These are phyloP conservation scores for Neonectria neomacrospora DNA, from an alignment of 2,329 filamentous ascomycete genomes.

Conservation along the genomic window DNA sequence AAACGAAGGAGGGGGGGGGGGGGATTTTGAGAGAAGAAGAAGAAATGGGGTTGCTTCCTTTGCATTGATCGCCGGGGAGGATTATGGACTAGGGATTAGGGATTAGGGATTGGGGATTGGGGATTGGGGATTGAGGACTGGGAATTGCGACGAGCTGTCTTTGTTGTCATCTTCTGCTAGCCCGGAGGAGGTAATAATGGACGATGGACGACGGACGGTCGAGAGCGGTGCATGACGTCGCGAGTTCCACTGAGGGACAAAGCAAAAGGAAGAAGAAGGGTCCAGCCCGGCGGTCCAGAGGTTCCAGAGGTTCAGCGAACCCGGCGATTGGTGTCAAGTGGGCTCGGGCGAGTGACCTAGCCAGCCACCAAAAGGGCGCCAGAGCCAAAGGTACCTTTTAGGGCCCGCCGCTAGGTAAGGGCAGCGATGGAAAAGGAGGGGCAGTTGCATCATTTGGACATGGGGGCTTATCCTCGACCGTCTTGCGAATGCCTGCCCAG, in stretches of 20 bases:
- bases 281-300: neutral
- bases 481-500: neutral
- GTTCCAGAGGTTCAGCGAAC: neutral
- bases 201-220: neutral
- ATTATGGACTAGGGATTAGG: conserved; percentile 2
- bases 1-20: conserved; percentile 25
- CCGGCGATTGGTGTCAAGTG: neutral
- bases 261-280: neutral
- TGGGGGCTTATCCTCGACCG: conserved; percentile 24
- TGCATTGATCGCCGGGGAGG: conserved; percentile 5
- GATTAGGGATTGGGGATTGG: too few species aligned
- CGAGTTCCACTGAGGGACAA: conserved; percentile 5
- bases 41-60: conserved; percentile 1
- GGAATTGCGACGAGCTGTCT: neutral
- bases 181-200: conserved; percentile 11
- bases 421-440: conserved; percentile 12
- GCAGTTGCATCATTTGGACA: conserved; percentile 43
- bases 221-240: conserved; percentile 1
- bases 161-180: conserved; percentile 17
- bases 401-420: neutral
- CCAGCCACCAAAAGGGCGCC: neutral
- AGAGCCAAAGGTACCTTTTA: neutral
- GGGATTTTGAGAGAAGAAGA: neutral
- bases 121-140: neutral
- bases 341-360: neutral